These are phyloP conservation scores for Lodderomyces metapsilosis DNA, from an alignment of 1,139 yeast genomes.

Conservation along the genomic window DNA sequence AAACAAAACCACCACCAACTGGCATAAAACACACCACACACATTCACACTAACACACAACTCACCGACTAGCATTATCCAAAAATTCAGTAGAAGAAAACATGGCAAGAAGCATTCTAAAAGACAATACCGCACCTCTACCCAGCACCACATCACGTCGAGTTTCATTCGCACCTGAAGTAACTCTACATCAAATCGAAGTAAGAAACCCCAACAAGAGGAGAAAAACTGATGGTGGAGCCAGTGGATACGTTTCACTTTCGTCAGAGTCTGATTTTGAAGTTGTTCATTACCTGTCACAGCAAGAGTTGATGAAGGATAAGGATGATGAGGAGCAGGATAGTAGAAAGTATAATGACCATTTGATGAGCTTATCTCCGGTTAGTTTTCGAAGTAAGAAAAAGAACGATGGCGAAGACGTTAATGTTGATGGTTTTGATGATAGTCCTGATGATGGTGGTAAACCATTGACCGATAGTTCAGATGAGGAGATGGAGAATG, in stretches of 20 bases:
- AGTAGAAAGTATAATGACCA: conserved; percentile 2
- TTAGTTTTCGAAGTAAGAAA: not conserved
- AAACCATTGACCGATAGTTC: conserved; percentile 8
- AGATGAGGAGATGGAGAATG: conserved; percentile 2
- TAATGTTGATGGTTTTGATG: not conserved
- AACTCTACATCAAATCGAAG: conserved; percentile 63
- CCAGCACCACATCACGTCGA: conserved; percentile 40
- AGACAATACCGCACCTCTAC: conserved; percentile 25
- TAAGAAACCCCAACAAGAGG: conserved; percentile 23
- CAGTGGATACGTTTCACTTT: not conserved
- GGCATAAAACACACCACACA: not conserved
- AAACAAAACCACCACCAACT: not conserved
- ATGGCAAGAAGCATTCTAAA: conserved; percentile 27
- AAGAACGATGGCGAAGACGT: too few species aligned
- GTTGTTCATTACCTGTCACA: not conserved
- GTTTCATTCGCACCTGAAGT: conserved; percentile 80
- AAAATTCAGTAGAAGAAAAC: too few species aligned
- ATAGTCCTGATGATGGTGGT: conserved; percentile 4
- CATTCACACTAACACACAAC: too few species aligned
- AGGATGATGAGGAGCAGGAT: conserved; percentile 2
- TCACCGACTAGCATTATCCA: not conserved
- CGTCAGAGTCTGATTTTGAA: conserved; percentile 1
- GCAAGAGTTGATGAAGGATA: not conserved
- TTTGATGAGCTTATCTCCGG: not conserved
- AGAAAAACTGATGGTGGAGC: conserved; percentile 33